A percentile compares a stretch with the other conserved stretches of the same genome.
Evolutionary conservation across 768 basidiomycete species (phyloP).

Genomic region (Terana coerulea): DNA sequence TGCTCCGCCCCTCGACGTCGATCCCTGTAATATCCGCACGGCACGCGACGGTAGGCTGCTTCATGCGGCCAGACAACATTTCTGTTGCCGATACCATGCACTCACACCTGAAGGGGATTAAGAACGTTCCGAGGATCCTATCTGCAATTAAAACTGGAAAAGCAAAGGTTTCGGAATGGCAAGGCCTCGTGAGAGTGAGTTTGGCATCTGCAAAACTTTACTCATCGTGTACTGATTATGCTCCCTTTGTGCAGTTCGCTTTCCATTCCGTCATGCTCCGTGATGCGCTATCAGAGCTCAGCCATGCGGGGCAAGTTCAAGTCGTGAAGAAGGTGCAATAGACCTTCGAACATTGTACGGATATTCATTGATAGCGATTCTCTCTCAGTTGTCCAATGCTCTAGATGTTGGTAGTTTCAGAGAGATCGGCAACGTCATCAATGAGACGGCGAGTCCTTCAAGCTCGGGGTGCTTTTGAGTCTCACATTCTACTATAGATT

Average conservation of each 20-base stretch:
- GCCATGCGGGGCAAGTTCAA: conserved; percentile 47
- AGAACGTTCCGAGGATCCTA: conserved; percentile 69
- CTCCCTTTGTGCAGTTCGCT: conserved; percentile 56
- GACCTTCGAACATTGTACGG: no score
- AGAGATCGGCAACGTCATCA: conserved; percentile 66
- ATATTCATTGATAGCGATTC: no score
- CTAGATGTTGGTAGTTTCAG: conserved; percentile 62
- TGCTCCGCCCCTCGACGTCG: conserved; percentile 80
- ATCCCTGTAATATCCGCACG: conserved; percentile 64
- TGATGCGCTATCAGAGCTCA: conserved; percentile 63
- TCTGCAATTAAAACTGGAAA: conserved; percentile 55
- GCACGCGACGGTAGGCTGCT: conserved; percentile 81
- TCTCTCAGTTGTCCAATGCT: conserved; percentile 46
- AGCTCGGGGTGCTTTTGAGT: not conserved
- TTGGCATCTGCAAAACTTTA: not conserved
- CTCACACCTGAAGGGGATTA: conserved; percentile 68
- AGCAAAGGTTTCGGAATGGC: conserved; percentile 74
- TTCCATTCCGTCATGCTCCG: conserved; percentile 75
- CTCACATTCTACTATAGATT: conserved; percentile 47
- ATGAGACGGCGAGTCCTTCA: conserved; percentile 60
- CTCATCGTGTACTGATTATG: not conserved
- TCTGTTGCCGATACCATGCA: conserved; percentile 51
- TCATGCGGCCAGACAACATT: conserved; percentile 66
- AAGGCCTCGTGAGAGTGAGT: conserved; percentile 68
- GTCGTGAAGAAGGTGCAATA: conserved; percentile 56